Percentiles rank a stretch among this genome's conserved stretches.
These are phyloP conservation scores for Wickerhamomyces rabaulensis DNA, from an alignment of 805 yeast genomes.

Conservation along the genomic window DNA sequence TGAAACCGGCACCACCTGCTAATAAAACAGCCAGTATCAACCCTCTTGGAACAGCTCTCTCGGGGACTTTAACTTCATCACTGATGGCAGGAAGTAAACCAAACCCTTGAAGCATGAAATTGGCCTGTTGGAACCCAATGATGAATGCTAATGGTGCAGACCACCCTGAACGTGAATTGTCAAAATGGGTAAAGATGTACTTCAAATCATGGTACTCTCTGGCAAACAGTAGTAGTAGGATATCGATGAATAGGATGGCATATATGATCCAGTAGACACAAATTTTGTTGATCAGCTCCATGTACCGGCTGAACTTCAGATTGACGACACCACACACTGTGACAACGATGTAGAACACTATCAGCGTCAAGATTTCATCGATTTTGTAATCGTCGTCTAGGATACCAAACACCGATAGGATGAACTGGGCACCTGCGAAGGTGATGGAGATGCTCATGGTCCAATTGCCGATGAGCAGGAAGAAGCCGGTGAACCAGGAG, in stretches of 20 bases:
- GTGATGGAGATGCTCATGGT: conserved; percentile 69
- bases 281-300: conserved; percentile 59
- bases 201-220: conserved; percentile 52
- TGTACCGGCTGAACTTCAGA: conserved; percentile 49
- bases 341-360: conserved; percentile 52
- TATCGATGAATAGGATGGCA: conserved; percentile 64
- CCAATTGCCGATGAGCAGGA: conserved; percentile 69
- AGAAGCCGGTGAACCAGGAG: conserved; percentile 81
- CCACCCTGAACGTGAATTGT: conserved; percentile 73
- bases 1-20: conserved; percentile 63
- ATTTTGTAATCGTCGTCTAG: conserved; percentile 53
- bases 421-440: conserved; percentile 72
- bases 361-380: conserved; percentile 49
- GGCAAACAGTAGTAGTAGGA: conserved; percentile 53
- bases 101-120: conserved; percentile 77
- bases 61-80: conserved; percentile 77
- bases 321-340: conserved; percentile 58
- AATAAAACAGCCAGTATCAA: conserved; percentile 59
- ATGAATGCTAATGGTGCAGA: conserved; percentile 65
- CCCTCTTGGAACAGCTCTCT: conserved; percentile 69
- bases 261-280: conserved; percentile 75
- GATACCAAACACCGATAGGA: conserved; percentile 61
- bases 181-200: conserved; percentile 60
- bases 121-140: conserved; percentile 73
- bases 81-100: conserved; percentile 78